These are phyloP conservation scores for Suillus hirtellus DNA, from an alignment of 768 basidiomycete species.

Conservation along the genomic window DNA sequence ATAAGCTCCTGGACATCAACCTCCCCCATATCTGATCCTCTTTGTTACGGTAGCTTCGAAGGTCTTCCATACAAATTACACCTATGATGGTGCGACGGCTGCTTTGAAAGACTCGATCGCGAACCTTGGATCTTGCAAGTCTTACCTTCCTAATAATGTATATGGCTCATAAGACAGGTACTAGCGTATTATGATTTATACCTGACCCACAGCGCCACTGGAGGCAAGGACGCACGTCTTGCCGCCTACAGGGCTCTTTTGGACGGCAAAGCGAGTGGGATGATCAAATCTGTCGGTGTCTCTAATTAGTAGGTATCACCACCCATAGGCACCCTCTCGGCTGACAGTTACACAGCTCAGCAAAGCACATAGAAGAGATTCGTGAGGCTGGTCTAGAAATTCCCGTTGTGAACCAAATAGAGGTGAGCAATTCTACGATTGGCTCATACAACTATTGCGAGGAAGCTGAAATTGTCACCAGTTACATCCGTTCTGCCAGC, in stretches of 20 bases:
- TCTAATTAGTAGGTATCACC: slow-evolving; percentile 63
- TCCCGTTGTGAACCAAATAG: slow-evolving; percentile 75
- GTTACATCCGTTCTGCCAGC: slow-evolving; percentile 40
- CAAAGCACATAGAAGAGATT: slow-evolving; percentile 72
- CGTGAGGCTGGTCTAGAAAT: slow-evolving; percentile 54
- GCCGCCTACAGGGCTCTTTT: slow-evolving; percentile 67
- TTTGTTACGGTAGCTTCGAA: slow-evolving; percentile 7
- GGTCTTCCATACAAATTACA: slow-evolving; percentile 9
- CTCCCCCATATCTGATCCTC: not conserved
- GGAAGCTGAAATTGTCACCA: not conserved
- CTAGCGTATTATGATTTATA: slow-evolving; percentile 64
- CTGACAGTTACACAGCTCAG: slow-evolving; percentile 39
- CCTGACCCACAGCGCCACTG: slow-evolving; percentile 65
- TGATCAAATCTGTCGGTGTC: slow-evolving; percentile 65
- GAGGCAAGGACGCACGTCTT: slow-evolving; percentile 57
- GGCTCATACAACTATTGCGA: not conserved
- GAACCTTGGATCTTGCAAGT: slow-evolving; percentile 51
- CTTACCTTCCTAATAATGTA: slow-evolving; percentile 1
- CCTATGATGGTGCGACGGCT: slow-evolving; percentile 50
- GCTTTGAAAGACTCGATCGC: slow-evolving; percentile 57
- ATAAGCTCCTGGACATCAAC: not conserved
- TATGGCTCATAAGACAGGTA: slow-evolving; percentile 10
- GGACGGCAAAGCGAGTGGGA: slow-evolving; percentile 55
- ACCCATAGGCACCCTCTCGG: not conserved
- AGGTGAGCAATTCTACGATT: slow-evolving; percentile 41